Base-by-base conservation (phyloP, 2,329 filamentous ascomycete species). In the Colletotrichum incanum region DNA sequence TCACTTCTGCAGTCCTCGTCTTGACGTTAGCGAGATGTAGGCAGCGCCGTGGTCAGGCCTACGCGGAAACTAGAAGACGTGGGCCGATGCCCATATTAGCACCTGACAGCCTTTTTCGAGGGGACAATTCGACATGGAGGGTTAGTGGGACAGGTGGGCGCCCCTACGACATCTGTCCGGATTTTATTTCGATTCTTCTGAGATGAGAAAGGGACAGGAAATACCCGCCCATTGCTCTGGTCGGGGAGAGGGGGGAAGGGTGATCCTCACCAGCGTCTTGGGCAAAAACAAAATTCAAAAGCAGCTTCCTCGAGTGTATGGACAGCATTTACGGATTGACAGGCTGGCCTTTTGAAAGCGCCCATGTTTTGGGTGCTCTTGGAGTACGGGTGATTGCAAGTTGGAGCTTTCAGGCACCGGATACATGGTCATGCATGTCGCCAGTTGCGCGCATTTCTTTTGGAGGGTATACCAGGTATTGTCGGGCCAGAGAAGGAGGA, bases 381-480 rank as follows among this genome's bases (percentile, higher is more conserved):
- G 71, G 67, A 71, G 67, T 71, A 61, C 34, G 28, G 54, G 47
- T 50, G 37, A 56, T 65, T 70, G 59, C 58, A 50, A 54, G 16
- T 43, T 45, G 43, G 54, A 37, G 66, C 70, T 70, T 49, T 59
- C 7, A 65, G 70, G 70, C 66, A 47, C 65, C 41, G 31, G 54
- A 54, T 26, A 68, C 41, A 70, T 23, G 54, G 16, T 50, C 18
- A 62, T 43, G 54, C 28, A 70, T 43, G 37, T 28, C 59, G 70
- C 60, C 52, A 55, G 31, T 70, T 65, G 70, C 54, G 54, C 65
- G 50, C 60, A 52, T 68, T 70, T 54, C 26, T 45, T 60, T 65
- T 70, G 70, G 65, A 70, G 65, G 59, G 31, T 54, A 72, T 72
- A 72, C 70, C 70, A 72, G 66, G 69, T 59, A 62, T 63, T 20